Percentiles rank a stretch among this genome's conserved stretches.
Conservation (phyloP, 192 early-diverging fungal species). For the Podila epigama region DNA sequence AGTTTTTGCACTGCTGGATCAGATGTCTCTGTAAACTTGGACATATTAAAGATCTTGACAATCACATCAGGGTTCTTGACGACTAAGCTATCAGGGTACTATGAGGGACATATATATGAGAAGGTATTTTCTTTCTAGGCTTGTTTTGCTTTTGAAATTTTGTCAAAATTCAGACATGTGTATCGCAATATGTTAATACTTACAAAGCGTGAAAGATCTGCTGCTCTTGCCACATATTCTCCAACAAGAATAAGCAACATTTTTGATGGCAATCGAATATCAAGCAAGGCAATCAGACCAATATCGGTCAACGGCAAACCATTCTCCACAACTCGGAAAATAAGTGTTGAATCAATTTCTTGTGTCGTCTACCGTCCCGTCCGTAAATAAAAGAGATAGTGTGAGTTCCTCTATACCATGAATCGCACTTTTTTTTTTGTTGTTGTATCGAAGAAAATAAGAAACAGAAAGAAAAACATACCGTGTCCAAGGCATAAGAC, state of each 20-base stretch:
- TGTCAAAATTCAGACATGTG: no score
- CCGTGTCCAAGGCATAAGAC: constrained; percentile 32
- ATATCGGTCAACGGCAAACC: constrained; percentile 29
- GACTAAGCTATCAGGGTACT: constrained; percentile 32
- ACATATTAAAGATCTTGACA: constrained; percentile 34
- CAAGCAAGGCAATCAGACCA: constrained; percentile 23
- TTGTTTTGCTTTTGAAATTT: no score
- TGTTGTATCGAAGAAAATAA: no score
- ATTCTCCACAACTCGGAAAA: constrained; percentile 29
- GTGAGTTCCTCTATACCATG: neutral
- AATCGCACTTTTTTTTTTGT: neutral
- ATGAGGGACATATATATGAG: neutral
- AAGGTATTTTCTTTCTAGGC: neutral
- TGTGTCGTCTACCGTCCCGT: constrained; percentile 42
- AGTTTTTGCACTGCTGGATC: constrained; percentile 8
- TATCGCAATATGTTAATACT: no score
- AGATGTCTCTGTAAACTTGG: constrained; percentile 15
- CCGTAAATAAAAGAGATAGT: neutral
- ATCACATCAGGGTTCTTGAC: constrained; percentile 38
- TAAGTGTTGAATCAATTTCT: constrained; percentile 28
- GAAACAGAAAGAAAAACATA: neutral
- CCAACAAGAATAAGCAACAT: constrained; percentile 17
- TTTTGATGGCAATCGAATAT: constrained; percentile 28
- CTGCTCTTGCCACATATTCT: constrained; percentile 26
- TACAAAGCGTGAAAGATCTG: constrained; percentile 42